Evolutionary conservation across 176 grass and related monocot species (phyloP), one percentile per base, ranked within the genome.

Genomic region (Eleusine indica): DNA sequence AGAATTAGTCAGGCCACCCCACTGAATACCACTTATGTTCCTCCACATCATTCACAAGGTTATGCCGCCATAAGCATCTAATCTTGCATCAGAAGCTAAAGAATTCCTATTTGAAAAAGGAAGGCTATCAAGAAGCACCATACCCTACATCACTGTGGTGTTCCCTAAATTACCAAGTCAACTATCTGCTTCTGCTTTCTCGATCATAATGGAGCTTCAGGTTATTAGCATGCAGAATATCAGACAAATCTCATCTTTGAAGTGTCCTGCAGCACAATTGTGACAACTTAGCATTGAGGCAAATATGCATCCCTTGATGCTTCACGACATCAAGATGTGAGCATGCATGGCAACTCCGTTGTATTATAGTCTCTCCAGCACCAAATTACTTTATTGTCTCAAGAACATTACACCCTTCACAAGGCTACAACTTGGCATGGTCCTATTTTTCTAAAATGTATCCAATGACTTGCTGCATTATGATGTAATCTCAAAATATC

Each of bases 31-130:
- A 52, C 42, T 70, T 80, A 22, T 83, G 35, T 87, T 76, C 46
- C 48, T 80, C 43, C 41, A 79, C 63, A 69, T 86, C 44, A 49
- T 32, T 63, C 78, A 86, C 40, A 86, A 74, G 84, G 70, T 61
- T 40, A 16, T 58, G 73, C 53, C 19, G 78, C 41, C 65, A 41
- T 21, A 68, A 39, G 61, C 13, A 60, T 74, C 60, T 86, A 38
- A 70, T 76, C 77, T 39, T 83, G 49, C 46, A 79, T 38, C 3
- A 7, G 19, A 62, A 86, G 40, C 66, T 90, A 77, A 77, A n/a
- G 49, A 78, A 16, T 73, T 74, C 5, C 88, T 87, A 90, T 74
- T 53, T 52, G 61, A 19, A 30, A 30, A 64, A 64, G 61, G 61
- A 64, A 64, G 30, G 25, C 7, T 64, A 64, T 14, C 61, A 64